Percentiles rank a stretch among this genome's conserved stretches.
Evolutionary conservation across 768 basidiomycete species (phyloP).

Genomic region (Auricularia cornea): DNA sequence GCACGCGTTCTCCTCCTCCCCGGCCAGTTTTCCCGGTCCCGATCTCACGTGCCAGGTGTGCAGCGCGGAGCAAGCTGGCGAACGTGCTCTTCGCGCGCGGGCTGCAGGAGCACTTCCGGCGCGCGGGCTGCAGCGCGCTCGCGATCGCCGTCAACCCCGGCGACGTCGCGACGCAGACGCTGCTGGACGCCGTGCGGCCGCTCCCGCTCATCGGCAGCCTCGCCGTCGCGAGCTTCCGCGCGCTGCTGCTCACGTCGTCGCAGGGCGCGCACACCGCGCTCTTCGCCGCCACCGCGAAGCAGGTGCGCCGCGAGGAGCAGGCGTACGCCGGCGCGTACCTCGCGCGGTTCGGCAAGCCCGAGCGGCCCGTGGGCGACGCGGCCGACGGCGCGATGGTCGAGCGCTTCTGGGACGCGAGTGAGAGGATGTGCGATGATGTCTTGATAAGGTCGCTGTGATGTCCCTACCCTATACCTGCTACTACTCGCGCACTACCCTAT

Average conservation of each 20-base stretch:
- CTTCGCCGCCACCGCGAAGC: constrained; percentile 14
- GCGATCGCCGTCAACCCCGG: neutral
- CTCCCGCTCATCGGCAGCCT: constrained; percentile 2
- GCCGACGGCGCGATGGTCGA: constrained; percentile 26
- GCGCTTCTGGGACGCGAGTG: constrained; percentile 15
- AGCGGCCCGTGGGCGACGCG: constrained; percentile 15
- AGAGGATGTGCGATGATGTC: neutral
- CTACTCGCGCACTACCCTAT: too few species aligned
- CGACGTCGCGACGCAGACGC: constrained; percentile 13
- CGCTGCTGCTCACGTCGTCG: neutral
- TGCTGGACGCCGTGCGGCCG: constrained; percentile 16
- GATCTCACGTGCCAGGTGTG: neutral
- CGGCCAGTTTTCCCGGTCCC: neutral
- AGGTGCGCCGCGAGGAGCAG: constrained; percentile 11
- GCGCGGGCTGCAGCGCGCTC: neutral
- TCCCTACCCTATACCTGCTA: too few species aligned
- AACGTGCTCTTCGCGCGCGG: neutral
- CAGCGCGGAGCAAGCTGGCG: neutral
- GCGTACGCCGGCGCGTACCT: constrained; percentile 15
- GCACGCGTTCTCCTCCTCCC: neutral
- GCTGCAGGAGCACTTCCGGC: neutral
- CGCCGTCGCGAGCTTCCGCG: neutral
- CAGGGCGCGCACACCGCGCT: constrained; percentile 17
- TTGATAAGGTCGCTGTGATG: too few species aligned
- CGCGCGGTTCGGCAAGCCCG: constrained; percentile 9